Percentiles rank a stretch among this genome's conserved stretches.
Evolutionary conservation across 345 rosid genomes (phyloP).

Genomic region (Psidium guajava): DNA sequence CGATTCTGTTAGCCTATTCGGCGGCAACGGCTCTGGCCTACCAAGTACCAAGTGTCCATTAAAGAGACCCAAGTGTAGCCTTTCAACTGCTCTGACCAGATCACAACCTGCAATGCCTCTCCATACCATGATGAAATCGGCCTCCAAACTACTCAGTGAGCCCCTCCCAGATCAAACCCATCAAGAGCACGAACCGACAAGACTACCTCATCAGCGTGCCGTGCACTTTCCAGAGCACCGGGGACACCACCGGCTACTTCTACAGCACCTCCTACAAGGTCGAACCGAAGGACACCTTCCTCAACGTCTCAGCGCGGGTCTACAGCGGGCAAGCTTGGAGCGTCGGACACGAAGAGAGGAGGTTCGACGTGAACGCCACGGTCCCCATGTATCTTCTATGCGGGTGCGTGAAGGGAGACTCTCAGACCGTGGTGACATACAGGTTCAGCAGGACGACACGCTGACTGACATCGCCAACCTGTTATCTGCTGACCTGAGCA

Average conservation of each 20-base stretch:
- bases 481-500: slow-evolving; percentile 16
- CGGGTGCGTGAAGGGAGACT: slow-evolving; percentile 26
- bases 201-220: slow-evolving; percentile 39
- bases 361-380: background rate
- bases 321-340: slow-evolving; percentile 38
- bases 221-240: slow-evolving; percentile 27
- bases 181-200: slow-evolving; percentile 1
- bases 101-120: slow-evolving; percentile 16
- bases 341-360: slow-evolving; percentile 10
- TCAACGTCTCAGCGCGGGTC: slow-evolving; percentile 8
- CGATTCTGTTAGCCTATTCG: slow-evolving; percentile 1
- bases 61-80: slow-evolving; percentile 1
- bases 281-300: slow-evolving; percentile 13
- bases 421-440: slow-evolving; percentile 35
- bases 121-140: slow-evolving; percentile 24
- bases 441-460: slow-evolving; percentile 37
- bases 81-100: slow-evolving; percentile 11
- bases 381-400: slow-evolving; percentile 34
- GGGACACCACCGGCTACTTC: slow-evolving; percentile 30
- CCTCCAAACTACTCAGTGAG: slow-evolving; percentile 19
- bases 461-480: slow-evolving; percentile 18
- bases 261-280: slow-evolving; percentile 22
- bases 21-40: background rate
- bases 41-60: background rate
- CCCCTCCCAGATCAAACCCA: slow-evolving; percentile 14